Evolutionary conservation across 805 yeast genomes (phyloP).

Genomic region (Kurtzmaniella fragi): DNA sequence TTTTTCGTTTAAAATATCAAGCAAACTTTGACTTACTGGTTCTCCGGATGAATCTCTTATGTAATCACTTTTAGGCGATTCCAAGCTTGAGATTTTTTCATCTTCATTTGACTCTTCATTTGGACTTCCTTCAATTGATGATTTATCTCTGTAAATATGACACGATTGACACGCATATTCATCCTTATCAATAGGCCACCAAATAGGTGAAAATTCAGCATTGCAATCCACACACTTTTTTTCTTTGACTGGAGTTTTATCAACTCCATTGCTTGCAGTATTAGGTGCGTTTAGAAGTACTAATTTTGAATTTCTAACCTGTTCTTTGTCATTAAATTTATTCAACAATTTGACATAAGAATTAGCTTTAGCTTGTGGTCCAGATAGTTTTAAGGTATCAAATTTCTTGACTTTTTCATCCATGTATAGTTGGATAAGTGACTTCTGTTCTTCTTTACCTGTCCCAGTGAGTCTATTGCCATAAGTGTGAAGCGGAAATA

Average conservation of each 20-base stretch:
- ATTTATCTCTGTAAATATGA: not conserved
- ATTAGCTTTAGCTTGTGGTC: conserved; percentile 28
- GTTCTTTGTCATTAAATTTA: conserved; percentile 11
- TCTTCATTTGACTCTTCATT: not conserved
- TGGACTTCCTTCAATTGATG: not conserved
- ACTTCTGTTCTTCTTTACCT: conserved; percentile 21
- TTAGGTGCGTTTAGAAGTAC: not conserved
- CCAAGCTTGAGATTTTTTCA: conserved; percentile 1
- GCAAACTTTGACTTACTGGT: conserved; percentile 8
- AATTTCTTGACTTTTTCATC: conserved; percentile 24
- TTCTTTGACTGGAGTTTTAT: not conserved
- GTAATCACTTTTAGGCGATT: conserved; percentile 5
- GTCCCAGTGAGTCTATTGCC: conserved; percentile 24
- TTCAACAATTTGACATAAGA: conserved; percentile 21
- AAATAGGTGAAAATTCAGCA: conserved; percentile 27
- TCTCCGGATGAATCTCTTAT: conserved; percentile 10
- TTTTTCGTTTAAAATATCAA: conserved; percentile 22
- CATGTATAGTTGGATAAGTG: conserved; percentile 37
- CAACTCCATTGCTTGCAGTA: not conserved
- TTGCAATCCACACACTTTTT: conserved; percentile 18
- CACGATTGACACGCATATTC: conserved; percentile 1
- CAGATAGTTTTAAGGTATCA: conserved; percentile 13
- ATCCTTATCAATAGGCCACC: conserved; percentile 22
- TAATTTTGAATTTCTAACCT: not conserved
- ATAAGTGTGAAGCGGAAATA: conserved; percentile 20